Evolutionary conservation across 495 filamentous ascomycete species (phyloP), one percentile per base, ranked within the genome.

Genomic region (Neurospora sp.): DNA sequence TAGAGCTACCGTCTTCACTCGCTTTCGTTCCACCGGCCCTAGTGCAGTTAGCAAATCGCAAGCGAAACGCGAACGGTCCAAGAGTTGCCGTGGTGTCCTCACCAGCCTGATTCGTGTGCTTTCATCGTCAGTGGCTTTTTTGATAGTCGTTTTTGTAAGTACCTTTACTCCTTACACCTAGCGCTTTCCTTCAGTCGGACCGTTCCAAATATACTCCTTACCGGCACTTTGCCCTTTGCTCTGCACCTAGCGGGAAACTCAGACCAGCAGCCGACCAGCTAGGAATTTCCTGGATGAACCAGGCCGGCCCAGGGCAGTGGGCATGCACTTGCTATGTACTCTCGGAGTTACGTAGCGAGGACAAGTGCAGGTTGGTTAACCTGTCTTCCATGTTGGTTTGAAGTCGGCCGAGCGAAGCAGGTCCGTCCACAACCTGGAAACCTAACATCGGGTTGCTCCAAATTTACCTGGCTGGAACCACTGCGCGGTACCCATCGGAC

Each of bases 121-220:
- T 8, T 66, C 54, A 9, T 82, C 78, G 70, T 85, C 85, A 6
- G 74, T 83, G 59, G 79, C 81, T 39, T 78, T 86, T 70, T 73
- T 88, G 62, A 77, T 83, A 42, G 71, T 85, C 39, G 79, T 84
- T 69, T 77, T 87, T 73, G 86, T 88, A 79, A 84, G 86, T 85
- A 79, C 41, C 78, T 77, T 71, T 76, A 4, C 0, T 77, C 14
- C 12, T 66, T 31, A 31, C 46, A 54, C 5, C 48, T 35, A 18
- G 54, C 27, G 54, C 54, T 66, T 66, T 66, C 54, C 54, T 18
- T 62, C 54, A 66, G 54, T 66, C 54, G 54, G 54, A 66, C 54
- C 54, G 54, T 66, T 35, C 54, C 54, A 66, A 31, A 35, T 31
- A 66, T 66, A 35, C 27, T 66, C 54, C 54, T 66, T 62, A 16